Evolutionary conservation across 768 basidiomycete genomes (phyloP).

Genomic region (Trametopsis cervina): DNA sequence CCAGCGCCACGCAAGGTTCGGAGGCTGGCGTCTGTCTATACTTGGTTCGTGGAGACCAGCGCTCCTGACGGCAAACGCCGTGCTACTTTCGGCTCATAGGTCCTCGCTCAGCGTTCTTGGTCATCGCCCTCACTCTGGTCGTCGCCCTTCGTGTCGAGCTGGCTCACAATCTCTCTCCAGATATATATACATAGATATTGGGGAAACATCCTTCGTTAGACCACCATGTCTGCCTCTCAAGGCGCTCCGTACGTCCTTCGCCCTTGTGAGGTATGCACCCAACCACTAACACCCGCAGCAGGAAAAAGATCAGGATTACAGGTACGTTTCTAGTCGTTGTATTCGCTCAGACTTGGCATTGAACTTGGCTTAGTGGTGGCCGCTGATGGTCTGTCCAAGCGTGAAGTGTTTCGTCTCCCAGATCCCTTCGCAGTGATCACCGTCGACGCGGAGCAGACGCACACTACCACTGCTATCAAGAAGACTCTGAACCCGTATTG

Average conservation of each 20-base stretch:
- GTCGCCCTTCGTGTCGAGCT: background rate
- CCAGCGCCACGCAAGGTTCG: no score
- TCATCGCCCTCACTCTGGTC: conserved; percentile 5
- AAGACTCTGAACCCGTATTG: conserved; percentile 93
- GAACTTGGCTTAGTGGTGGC: conserved; percentile 77
- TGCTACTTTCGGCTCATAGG: no score
- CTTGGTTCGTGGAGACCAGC: background rate
- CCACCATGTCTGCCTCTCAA: conserved; percentile 22
- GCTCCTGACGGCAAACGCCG: no score
- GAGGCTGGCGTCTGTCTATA: background rate
- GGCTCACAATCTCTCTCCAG: no score
- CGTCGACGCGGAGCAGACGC: conserved; percentile 95
- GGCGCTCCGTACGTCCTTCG: conserved; percentile 22
- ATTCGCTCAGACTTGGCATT: background rate
- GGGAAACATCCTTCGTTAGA: background rate
- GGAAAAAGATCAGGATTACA: conserved; percentile 75
- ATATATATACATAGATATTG: no score
- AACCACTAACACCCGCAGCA: conserved; percentile 25
- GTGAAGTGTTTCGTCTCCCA: conserved; percentile 92
- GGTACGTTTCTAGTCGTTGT: conserved; percentile 33
- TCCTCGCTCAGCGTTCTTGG: no score
- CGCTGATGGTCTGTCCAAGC: conserved; percentile 88
- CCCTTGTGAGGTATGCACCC: background rate
- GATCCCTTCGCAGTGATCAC: conserved; percentile 99
- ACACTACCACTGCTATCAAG: conserved; percentile 95